These are phyloP conservation scores for Nicotiana attenuata DNA, from an alignment of 257 asterid species.

Conservation along the genomic window DNA sequence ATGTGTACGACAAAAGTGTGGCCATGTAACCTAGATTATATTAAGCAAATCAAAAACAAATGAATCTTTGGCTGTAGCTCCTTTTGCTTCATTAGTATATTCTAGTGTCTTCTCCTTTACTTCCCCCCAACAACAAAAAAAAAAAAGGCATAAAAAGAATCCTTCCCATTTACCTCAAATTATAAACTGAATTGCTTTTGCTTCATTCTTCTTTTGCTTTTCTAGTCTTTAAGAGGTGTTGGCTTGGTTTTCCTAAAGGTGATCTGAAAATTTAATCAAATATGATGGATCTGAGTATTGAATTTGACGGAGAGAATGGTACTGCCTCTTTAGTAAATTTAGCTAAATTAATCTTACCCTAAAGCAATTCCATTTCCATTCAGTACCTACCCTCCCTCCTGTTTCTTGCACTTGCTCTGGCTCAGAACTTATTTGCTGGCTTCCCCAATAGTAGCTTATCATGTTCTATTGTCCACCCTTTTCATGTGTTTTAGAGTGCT, in stretches of 20 bases:
- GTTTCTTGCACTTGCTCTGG: neutral
- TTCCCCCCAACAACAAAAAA: too few species aligned
- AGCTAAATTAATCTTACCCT: conserved; percentile 33
- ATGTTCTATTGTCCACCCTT: neutral
- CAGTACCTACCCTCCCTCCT: conserved; percentile 29
- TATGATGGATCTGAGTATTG: neutral
- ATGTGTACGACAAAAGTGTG: neutral
- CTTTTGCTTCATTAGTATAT: neutral
- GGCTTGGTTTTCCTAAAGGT: too few species aligned
- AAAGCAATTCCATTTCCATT: conserved; percentile 75
- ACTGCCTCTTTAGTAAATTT: neutral
- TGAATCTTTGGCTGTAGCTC: neutral
- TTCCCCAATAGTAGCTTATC: neutral
- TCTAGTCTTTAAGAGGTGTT: too few species aligned
- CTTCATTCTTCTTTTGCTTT: too few species aligned
- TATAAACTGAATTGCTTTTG: neutral
- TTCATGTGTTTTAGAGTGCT: neutral
- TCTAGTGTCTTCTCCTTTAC: neutral
- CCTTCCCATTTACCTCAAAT: neutral
- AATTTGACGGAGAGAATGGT: neutral
- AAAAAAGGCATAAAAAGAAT: neutral
- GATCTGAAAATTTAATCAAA: too few species aligned
- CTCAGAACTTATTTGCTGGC: neutral
- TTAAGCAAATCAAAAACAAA: neutral
- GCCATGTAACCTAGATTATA: neutral